Base-by-base conservation (phyloP, 805 yeast species). In the Myxozyma monticola region DNA sequence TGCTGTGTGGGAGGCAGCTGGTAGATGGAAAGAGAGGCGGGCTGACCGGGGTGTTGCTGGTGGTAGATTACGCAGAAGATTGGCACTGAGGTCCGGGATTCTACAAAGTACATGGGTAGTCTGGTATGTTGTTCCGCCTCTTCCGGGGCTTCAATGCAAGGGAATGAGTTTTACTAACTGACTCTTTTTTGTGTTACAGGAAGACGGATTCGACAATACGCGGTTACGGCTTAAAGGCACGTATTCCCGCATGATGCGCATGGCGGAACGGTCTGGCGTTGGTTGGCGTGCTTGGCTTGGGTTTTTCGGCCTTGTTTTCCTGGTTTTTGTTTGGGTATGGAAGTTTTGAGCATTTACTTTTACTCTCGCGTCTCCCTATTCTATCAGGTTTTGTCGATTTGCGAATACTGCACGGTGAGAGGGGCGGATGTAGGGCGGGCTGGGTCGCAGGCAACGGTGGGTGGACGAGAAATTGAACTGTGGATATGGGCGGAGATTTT, bases 241-340 rank as follows among this genome's bases (percentile, higher is more conserved):
- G 2, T 75, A 76, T 67, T 71, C 69, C 42, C 72, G 77, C 35
- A 79, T 84, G 86, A 67, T 79, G 67, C 67, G 72, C 2, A 80
- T 84, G 80, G 87, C 86, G 2, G 76, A 78, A 56, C 74, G 71
- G 56, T 75, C 84, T 9, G 84, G 86, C 9, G 76, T 83, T n/a
- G 72, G 84, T 50, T 72, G 84, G 73, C 76, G 78, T 51, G 72
- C 76, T 5, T 83, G 90, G 90, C 67, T 80, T 2, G 64, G 62
- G 6, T 54, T 78, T 14, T 69, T 77, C 42, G 71, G 68, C 24
- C 63, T 81, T 44, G 68, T 82, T 1, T 70, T 74, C 38, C 54
- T 81, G 31, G 68, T 80, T 58, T 79, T 79, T 65, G 72, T 77
- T 57, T 68, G 73, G 68, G 78, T 77, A 4, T 74, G 79, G 78